phyloP scores from a whole-genome alignment of 2,329 filamentous ascomycete genomes.

The Stemphylium beticola region DNA sequence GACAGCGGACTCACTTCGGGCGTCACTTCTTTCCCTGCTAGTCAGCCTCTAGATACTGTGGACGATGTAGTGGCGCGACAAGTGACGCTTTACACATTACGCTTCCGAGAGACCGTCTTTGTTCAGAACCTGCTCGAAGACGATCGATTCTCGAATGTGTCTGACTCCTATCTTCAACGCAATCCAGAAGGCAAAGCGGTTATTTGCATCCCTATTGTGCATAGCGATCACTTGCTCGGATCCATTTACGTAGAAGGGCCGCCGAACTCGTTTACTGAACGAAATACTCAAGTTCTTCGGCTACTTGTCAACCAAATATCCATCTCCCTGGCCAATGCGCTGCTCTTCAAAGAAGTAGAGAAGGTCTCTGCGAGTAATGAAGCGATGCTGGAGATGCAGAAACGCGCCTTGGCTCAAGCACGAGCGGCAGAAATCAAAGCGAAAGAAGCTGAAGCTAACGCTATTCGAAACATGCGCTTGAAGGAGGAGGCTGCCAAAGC shows the following conservation, averaged over 20 bases:
- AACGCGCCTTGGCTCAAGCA: slow-evolving; percentile 73
- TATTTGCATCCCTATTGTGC: slow-evolving; percentile 79
- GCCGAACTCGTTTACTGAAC: slow-evolving; percentile 77
- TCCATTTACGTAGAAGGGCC: slow-evolving; percentile 80
- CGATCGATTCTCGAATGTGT: slow-evolving; percentile 79
- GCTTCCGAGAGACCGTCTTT: slow-evolving; percentile 78
- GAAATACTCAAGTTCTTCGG: slow-evolving; percentile 61
- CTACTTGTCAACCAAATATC: slow-evolving; percentile 78
- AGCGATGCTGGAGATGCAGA: slow-evolving; percentile 79
- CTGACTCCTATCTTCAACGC: slow-evolving; percentile 69
- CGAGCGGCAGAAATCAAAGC: slow-evolving; percentile 76
- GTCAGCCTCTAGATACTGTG: slow-evolving; percentile 66
- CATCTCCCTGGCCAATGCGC: slow-evolving; percentile 68
- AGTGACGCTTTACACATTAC: slow-evolving; percentile 76
- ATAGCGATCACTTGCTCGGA: slow-evolving; percentile 74
- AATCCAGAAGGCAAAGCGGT: slow-evolving; percentile 75
- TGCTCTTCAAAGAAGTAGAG: slow-evolving; percentile 72
- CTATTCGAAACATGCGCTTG: slow-evolving; percentile 78
- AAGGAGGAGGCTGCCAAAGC: slow-evolving; percentile 84
- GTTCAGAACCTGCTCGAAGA: slow-evolving; percentile 75
- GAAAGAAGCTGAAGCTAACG: slow-evolving; percentile 76
- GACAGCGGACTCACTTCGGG: slow-evolving; percentile 49
- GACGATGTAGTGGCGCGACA: slow-evolving; percentile 76
- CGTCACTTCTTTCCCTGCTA: slow-evolving; percentile 69
- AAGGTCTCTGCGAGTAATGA: slow-evolving; percentile 79